phyloP scores from a whole-genome alignment of 257 asterid genomes.

The Petunia axillaris region DNA sequence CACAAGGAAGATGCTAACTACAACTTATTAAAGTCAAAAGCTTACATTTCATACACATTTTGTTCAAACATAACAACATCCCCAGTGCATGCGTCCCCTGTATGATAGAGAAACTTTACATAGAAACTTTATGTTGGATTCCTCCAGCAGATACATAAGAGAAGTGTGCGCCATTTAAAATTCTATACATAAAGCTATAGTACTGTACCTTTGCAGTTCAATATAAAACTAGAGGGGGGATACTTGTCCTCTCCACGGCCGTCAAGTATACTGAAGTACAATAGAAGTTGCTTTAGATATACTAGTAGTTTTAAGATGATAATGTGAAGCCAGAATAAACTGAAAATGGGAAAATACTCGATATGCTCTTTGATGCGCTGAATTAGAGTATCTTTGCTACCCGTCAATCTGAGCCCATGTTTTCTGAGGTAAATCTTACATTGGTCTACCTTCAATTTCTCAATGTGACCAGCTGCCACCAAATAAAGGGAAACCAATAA shows the following conservation, averaged over 20 bases:
- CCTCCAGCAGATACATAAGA: neutral
- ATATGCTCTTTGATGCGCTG: slow-evolving; percentile 79
- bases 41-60: slow-evolving; percentile 86
- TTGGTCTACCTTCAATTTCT: slow-evolving; percentile 73
- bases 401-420: slow-evolving; percentile 82
- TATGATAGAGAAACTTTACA: slow-evolving; percentile 21
- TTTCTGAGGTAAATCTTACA: slow-evolving; percentile 83
- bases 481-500: slow-evolving; percentile 19
- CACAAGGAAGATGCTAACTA: neutral
- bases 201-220: slow-evolving; percentile 80
- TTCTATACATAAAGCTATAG: neutral
- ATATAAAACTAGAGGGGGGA: slow-evolving; percentile 72
- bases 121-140: neutral
- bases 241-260: slow-evolving; percentile 82
- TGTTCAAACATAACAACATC: slow-evolving; percentile 88
- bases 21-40: slow-evolving; percentile 13
- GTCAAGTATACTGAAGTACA: slow-evolving; percentile 54
- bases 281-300: slow-evolving; percentile 12
- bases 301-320: neutral
- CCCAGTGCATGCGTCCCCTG: slow-evolving; percentile 95
- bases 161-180: neutral
- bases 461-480: slow-evolving; percentile 55
- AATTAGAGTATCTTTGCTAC: slow-evolving; percentile 64
- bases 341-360: slow-evolving; percentile 45
- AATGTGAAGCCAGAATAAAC: slow-evolving; percentile 3